Percentiles rank a stretch among this genome's conserved stretches.
These are phyloP conservation scores for Colletotrichum sp. DNA, from an alignment of 2,329 filamentous ascomycete species.

Conservation along the genomic window DNA sequence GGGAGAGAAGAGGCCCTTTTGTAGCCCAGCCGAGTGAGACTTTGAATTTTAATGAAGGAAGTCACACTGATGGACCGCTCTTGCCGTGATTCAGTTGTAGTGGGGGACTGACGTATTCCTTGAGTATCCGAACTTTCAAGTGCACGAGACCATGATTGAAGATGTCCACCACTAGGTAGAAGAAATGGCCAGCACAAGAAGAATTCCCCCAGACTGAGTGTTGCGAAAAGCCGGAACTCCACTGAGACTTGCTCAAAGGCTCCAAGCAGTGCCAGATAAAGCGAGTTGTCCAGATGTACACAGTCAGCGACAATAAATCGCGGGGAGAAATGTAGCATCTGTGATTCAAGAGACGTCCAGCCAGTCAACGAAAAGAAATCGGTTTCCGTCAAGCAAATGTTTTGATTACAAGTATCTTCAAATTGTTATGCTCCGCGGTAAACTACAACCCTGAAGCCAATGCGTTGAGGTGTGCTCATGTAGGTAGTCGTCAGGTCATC, in stretches of 20 bases:
- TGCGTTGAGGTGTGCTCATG: not conserved
- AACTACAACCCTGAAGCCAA: not conserved
- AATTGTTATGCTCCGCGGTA: not conserved
- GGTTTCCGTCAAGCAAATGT: not conserved
- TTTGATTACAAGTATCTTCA: not conserved
- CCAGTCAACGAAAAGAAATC: not conserved
- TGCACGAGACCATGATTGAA: not conserved
- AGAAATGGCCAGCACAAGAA: not conserved
- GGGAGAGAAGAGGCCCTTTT: not conserved
- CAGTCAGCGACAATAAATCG: not conserved
- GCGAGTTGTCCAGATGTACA: rapidly evolving
- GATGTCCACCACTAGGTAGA: not conserved
- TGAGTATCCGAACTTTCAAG: not conserved
- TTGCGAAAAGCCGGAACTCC: not conserved
- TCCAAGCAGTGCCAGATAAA: not conserved
- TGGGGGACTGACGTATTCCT: not conserved
- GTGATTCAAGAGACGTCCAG: not conserved
- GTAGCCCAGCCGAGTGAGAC: not conserved
- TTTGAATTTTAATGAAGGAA: not conserved
- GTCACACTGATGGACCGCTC: not conserved
- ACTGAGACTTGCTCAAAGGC: not conserved
- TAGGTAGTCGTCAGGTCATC: not conserved
- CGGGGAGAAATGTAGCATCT: too few relatives aligned
- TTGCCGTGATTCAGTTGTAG: not conserved
- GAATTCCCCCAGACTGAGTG: not conserved